A percentile compares a stretch with the other conserved stretches of the same genome.
phyloP scores from a whole-genome alignment of 495 filamentous ascomycete genomes.

The Umbilicaria muhlenbergii region DNA sequence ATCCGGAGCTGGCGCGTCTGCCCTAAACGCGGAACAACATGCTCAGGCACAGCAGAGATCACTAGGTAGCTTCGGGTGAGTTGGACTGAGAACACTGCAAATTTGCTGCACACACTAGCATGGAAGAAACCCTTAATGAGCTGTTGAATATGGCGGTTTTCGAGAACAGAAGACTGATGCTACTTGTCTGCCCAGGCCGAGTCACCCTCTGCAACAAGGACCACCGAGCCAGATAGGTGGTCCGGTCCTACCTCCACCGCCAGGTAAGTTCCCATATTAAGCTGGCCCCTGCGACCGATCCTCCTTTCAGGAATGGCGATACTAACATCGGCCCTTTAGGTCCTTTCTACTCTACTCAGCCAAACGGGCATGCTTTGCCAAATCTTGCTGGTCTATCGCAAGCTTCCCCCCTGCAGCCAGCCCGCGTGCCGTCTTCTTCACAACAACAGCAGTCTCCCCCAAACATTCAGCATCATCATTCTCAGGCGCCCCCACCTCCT shows the following conservation, averaged over 20 bases:
- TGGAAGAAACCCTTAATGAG: not conserved
- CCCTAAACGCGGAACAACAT: slow-evolving; percentile 7
- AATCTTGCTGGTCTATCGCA: slow-evolving; percentile 36
- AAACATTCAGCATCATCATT: slow-evolving; percentile 28
- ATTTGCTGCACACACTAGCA: not conserved
- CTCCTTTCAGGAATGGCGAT: not conserved
- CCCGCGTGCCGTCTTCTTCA: slow-evolving; percentile 22
- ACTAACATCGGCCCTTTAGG: slow-evolving; percentile 3
- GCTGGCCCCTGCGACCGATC: not conserved
- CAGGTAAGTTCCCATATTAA: slow-evolving; percentile 22
- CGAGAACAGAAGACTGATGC: not conserved
- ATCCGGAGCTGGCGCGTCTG: slow-evolving; percentile 7
- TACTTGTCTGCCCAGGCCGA: slow-evolving; percentile 10
- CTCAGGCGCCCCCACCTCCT: slow-evolving; percentile 17
- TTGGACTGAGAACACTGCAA: not conserved
- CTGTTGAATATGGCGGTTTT: not conserved
- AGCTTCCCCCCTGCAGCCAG: slow-evolving; percentile 12
- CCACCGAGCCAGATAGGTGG: slow-evolving; percentile 31
- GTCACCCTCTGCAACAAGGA: slow-evolving; percentile 24
- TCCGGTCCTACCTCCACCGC: slow-evolving; percentile 32
- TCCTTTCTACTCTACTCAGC: slow-evolving; percentile 21
- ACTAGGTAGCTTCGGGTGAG: slow-evolving; percentile 16
- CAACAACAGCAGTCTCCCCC: slow-evolving; percentile 37
- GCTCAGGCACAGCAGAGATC: slow-evolving; percentile 12
- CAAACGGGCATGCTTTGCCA: slow-evolving; percentile 34